Evolutionary conservation across 495 filamentous ascomycete species (phyloP).

Genomic region (Alectoria sarmentosa): DNA sequence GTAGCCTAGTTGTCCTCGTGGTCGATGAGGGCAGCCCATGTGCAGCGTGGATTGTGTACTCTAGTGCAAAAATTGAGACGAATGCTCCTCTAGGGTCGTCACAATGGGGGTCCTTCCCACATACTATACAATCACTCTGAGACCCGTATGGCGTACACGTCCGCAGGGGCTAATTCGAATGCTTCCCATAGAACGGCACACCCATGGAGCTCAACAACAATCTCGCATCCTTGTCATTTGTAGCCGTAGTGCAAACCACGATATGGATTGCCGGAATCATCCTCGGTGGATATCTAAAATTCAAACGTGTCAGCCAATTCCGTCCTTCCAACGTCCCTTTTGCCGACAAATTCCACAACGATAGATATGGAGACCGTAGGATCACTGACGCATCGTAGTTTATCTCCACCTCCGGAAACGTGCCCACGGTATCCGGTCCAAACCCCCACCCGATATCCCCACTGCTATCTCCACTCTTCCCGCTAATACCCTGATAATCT

Average conservation of each 20-base stretch:
- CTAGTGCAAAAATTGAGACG: not conserved
- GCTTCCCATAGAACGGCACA: constrained; percentile 35
- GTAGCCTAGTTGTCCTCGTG: too few species aligned
- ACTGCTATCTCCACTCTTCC: constrained; percentile 68
- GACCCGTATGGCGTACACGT: not conserved
- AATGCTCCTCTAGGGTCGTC: not conserved
- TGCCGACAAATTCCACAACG: not conserved
- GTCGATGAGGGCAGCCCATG: not conserved
- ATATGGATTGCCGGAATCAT: constrained; percentile 92
- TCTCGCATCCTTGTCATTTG: constrained; percentile 83
- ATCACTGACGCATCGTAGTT: constrained; percentile 79
- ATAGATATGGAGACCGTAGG: not conserved
- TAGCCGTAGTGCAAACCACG: constrained; percentile 80
- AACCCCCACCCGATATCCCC: constrained; percentile 86
- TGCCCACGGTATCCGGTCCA: constrained; percentile 56
- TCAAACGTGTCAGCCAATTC: constrained; percentile 1
- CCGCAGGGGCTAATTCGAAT: constrained; percentile 18
- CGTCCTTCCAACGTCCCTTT: not conserved
- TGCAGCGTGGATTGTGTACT: not conserved
- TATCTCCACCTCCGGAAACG: constrained; percentile 88
- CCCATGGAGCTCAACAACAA: constrained; percentile 76
- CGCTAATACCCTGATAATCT: constrained; percentile 81
- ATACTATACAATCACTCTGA: not conserved
- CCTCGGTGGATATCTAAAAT: constrained; percentile 65
- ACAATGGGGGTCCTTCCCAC: not conserved